These are phyloP conservation scores for Proliferodiscus dingleyae DNA, from an alignment of 2,329 filamentous ascomycete species.

Conservation along the genomic window DNA sequence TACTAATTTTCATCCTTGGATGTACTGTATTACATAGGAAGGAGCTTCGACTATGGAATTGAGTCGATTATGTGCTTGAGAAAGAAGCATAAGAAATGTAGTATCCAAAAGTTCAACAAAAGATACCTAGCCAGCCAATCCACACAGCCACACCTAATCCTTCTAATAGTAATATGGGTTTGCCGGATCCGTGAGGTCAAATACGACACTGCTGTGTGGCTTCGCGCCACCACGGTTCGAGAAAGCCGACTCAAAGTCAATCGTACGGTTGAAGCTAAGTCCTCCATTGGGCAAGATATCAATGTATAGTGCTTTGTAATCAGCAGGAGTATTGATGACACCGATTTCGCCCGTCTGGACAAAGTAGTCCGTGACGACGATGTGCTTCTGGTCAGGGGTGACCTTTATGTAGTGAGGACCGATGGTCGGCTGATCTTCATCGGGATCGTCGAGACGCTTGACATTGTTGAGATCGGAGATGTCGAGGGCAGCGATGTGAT, in stretches of 20 bases:
- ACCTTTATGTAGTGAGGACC: conserved; percentile 62
- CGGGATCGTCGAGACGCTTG: conserved; percentile 56
- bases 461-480: conserved; percentile 56
- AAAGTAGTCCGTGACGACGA: conserved; percentile 62
- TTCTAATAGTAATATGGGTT: background rate
- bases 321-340: conserved; percentile 50
- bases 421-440: conserved; percentile 53
- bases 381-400: conserved; percentile 58
- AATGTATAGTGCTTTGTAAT: conserved; percentile 59
- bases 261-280: conserved; percentile 55
- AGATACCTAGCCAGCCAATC: background rate
- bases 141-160: background rate
- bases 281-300: conserved; percentile 50
- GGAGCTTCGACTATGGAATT: no score
- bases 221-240: conserved; percentile 44
- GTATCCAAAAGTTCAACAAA: no score
- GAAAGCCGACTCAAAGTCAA: conserved; percentile 52
- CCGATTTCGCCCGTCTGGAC: conserved; percentile 58
- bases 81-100: no score
- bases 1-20: no score
- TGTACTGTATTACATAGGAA: no score
- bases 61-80: no score
- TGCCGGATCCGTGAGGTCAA: background rate
- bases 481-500: conserved; percentile 58
- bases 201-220: background rate